phyloP scores from a whole-genome alignment of 2,329 filamentous ascomycete species.

The Albifimbria verrucaria region DNA sequence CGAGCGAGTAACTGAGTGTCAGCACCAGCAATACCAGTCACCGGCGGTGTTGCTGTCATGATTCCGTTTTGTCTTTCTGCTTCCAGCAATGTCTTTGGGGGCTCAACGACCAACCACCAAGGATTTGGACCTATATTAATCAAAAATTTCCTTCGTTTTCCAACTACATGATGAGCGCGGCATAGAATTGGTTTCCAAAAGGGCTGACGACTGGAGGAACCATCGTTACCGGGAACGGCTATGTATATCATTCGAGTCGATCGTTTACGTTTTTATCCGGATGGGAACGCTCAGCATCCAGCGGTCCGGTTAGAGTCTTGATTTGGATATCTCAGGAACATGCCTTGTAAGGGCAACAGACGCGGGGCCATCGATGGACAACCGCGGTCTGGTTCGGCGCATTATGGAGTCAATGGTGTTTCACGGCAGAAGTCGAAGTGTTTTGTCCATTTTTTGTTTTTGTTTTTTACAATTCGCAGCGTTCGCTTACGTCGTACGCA shows the following conservation, averaged over 20 bases:
- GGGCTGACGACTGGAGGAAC: conserved; percentile 10
- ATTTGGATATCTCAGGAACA: conserved; percentile 7
- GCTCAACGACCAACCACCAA: conserved; percentile 15
- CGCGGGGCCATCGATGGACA: conserved; percentile 23
- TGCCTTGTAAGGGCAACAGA: conserved; percentile 16
- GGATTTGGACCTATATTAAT: neutral
- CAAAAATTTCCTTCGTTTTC: conserved; percentile 1
- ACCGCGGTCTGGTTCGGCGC: conserved; percentile 13
- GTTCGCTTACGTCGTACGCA: conserved; percentile 11
- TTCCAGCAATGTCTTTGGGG: neutral
- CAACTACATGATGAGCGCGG: neutral
- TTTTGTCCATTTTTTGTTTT: conserved; percentile 17
- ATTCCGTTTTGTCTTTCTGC: neutral
- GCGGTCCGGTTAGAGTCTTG: neutral
- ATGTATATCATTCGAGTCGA: conserved; percentile 27
- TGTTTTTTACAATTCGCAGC: conserved; percentile 16
- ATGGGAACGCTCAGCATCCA: conserved; percentile 3
- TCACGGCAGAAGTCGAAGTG: conserved; percentile 3
- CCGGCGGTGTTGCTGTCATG: conserved; percentile 2
- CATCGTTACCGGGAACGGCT: conserved; percentile 10
- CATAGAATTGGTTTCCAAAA: conserved; percentile 10
- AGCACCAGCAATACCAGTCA: conserved; percentile 1
- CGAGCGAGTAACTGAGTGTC: neutral
- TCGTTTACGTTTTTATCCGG: conserved; percentile 14
- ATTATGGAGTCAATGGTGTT: neutral